Conservation (phyloP, 2,329 filamentous ascomycete genomes). For the Neonectria punicea region DNA sequence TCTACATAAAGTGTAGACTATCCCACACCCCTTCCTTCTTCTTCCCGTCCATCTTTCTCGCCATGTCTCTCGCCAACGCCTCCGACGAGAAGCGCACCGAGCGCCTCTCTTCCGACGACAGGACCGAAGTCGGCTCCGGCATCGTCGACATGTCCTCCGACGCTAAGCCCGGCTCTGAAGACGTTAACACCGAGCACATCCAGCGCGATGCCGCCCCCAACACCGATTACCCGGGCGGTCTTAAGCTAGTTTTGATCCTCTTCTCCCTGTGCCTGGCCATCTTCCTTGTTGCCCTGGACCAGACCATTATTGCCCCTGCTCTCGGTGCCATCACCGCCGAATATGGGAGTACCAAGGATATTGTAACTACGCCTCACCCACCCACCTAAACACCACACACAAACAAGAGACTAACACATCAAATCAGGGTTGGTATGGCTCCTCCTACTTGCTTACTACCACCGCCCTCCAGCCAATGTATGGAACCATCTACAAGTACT, state of each 20-base stretch:
- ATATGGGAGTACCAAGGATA: slow-evolving; percentile 57
- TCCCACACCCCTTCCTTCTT: neutral
- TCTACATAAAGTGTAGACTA: neutral
- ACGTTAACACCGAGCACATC: slow-evolving; percentile 27
- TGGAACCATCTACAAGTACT: slow-evolving; percentile 61
- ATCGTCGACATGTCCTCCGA: slow-evolving; percentile 30
- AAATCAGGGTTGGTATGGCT: slow-evolving; percentile 61
- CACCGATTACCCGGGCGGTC: slow-evolving; percentile 51
- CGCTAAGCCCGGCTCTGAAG: slow-evolving; percentile 15
- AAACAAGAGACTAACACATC: slow-evolving; percentile 15
- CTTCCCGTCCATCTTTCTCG: slow-evolving; percentile 13
- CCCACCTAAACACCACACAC: neutral
- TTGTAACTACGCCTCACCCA: slow-evolving; percentile 45
- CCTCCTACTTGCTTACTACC: slow-evolving; percentile 60
- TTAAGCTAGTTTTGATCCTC: slow-evolving; percentile 55
- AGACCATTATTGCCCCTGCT: slow-evolving; percentile 64
- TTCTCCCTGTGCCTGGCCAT: slow-evolving; percentile 56
- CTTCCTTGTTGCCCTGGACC: slow-evolving; percentile 62
- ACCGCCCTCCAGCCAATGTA: slow-evolving; percentile 62
- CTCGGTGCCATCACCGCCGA: slow-evolving; percentile 62
- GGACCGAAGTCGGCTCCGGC: slow-evolving; percentile 45
- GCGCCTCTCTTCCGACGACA: slow-evolving; percentile 45
- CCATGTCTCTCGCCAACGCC: slow-evolving; percentile 32
- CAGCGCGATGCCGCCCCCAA: slow-evolving; percentile 14
- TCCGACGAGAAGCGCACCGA: slow-evolving; percentile 36